Base-by-base conservation (phyloP, 129 eudicot genomes). In the Tanacetum coccineum region DNA sequence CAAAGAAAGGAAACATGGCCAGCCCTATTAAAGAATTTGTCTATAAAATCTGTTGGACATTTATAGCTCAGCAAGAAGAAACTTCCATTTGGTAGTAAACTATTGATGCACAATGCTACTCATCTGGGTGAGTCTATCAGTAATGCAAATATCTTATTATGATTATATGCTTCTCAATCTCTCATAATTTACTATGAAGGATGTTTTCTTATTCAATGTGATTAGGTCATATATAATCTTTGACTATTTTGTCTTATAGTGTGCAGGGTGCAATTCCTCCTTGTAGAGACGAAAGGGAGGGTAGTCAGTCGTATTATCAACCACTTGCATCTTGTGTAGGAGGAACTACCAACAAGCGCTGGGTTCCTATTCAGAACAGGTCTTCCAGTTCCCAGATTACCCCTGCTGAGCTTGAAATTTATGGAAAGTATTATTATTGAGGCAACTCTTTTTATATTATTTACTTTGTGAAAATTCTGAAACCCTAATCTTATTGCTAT, bases 51-150 rank as follows among this genome's bases (percentile, higher is more conserved):
- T 93, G 96, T 71, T 93, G 98, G 98, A 83, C 72, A 28, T 78
- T 88, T 59, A 36, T 86, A 80, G 91, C 88, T 15, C 95, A 93
- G 78, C 96, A 88, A 82, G 98, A 93, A 73, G 96, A 88, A 48
- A 93, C 96, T 74, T 84, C 80, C 59, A 77, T 93, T 77, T 93
- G 98, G 98, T 96, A 93, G 79, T 88, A 93, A 81, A 86, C 96
- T 25, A 68, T 74, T 44, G 96, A 93, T 73, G 75, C 89, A 40
- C 75, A 78, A 62, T 93, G 98, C 82, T 85, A 83, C 74, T 70
- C 73, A 64, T 78, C 88, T 66, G 80, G 96, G 98, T 88, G 80
- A 83, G 84, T 53, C 80, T 67, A 60, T 40, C 76, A 52, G 59
- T 49, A 8, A 63, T 36, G 48, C 13, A 58, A 4, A 26, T 58